Conservation (phyloP, 352 stramenopile genomes). For the Blastocystis sp. region DNA sequence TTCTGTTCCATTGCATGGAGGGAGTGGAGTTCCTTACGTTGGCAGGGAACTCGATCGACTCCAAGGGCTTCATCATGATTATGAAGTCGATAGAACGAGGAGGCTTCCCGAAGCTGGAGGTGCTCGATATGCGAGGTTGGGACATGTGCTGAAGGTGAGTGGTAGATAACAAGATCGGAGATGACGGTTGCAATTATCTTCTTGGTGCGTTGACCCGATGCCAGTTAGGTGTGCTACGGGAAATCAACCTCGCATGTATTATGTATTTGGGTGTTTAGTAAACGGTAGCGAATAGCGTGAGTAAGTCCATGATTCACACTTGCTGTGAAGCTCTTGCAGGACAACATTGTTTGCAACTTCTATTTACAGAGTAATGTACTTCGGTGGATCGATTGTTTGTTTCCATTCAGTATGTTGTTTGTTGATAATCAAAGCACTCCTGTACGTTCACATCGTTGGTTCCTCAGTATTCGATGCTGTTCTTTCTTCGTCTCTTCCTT, state of each 20-base stretch:
- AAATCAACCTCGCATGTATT: background rate
- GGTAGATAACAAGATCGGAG: conserved; percentile 8
- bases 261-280: background rate
- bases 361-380: background rate
- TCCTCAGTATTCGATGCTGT: no score
- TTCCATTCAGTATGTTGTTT: background rate
- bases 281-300: conserved; percentile 6
- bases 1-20: conserved; percentile 9
- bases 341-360: background rate
- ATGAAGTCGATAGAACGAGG: conserved; percentile 38
- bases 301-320: conserved; percentile 11
- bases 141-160: background rate
- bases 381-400: background rate
- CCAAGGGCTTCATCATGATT: conserved; percentile 28
- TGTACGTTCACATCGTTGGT: no score
- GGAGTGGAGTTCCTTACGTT: background rate
- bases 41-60: conserved; percentile 11
- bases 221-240: background rate
- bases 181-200: conserved; percentile 34
- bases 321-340: background rate
- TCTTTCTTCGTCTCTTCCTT: no score
- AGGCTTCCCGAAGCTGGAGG: conserved; percentile 9
- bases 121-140: conserved; percentile 5
- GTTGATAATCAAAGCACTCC: background rate
- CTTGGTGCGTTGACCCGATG: background rate